Evolutionary conservation across 306 rosid species (phyloP).

Genomic region (Dalbergia cochinchinensis): DNA sequence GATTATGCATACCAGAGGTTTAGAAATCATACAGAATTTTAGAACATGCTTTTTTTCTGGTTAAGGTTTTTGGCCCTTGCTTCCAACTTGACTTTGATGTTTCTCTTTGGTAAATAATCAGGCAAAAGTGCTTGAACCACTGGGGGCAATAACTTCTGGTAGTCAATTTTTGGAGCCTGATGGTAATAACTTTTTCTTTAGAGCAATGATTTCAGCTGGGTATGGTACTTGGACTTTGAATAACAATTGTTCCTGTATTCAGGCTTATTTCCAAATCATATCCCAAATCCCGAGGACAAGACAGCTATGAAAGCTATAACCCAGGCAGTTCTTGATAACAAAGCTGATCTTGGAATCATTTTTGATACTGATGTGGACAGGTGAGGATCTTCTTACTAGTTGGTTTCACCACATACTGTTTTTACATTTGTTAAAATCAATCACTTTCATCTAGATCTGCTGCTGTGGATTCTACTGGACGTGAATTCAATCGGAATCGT

Average conservation of each 20-base stretch:
- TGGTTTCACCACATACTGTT: constrained; percentile 35
- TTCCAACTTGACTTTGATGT: constrained; percentile 29
- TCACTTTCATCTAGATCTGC: constrained; percentile 77
- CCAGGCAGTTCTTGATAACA: constrained; percentile 86
- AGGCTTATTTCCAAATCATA: constrained; percentile 98
- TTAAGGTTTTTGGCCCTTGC: constrained; percentile 40
- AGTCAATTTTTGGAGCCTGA: constrained; percentile 99
- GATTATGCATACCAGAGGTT: constrained; percentile 21
- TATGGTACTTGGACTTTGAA: constrained; percentile 26
- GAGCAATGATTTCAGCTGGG: constrained; percentile 33
- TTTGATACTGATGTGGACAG: constrained; percentile 98
- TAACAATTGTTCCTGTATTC: constrained; percentile 41
- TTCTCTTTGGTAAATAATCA: constrained; percentile 53
- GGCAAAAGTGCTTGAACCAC: constrained; percentile 96
- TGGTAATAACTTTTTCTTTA: constrained; percentile 66
- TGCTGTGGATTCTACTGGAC: constrained; percentile 92
- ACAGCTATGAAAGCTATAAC: constrained; percentile 97
- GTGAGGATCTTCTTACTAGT: constrained; percentile 49
- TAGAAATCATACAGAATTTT: constrained; percentile 13
- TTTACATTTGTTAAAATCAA: constrained; percentile 20
- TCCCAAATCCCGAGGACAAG: constrained; percentile 98
- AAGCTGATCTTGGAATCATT: constrained; percentile 97
- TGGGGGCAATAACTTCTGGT: constrained; percentile 89
- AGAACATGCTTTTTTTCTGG: constrained; percentile 1
- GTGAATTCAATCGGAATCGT: constrained; percentile 90